These are phyloP conservation scores for Pyronema domesticum DNA, from an alignment of 495 filamentous ascomycete species.

Conservation along the genomic window DNA sequence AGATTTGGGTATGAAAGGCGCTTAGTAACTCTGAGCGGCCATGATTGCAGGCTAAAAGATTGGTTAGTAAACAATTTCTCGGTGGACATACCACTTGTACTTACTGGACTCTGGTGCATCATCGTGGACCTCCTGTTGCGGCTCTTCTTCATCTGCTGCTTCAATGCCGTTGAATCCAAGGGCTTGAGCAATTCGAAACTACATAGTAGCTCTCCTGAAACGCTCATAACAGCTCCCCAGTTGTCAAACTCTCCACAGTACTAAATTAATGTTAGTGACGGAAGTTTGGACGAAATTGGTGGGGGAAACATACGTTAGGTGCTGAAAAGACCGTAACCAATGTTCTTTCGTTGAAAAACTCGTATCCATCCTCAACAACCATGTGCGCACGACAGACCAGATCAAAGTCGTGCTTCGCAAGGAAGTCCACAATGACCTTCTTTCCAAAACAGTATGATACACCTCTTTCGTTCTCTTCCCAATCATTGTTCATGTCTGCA, in stretches of 20 bases:
- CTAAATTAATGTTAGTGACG: slow-evolving; percentile 28
- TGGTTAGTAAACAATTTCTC: slow-evolving; percentile 7
- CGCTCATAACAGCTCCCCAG: slow-evolving; percentile 97
- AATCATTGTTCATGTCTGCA: slow-evolving; percentile 92
- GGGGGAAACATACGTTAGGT: slow-evolving; percentile 58
- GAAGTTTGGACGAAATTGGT: too few relatives aligned
- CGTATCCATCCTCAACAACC: slow-evolving; percentile 98
- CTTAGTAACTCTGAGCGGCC: slow-evolving; percentile 22
- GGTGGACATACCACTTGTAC: neutral
- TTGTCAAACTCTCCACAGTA: slow-evolving; percentile 99
- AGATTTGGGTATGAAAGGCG: neutral
- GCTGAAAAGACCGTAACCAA: slow-evolving; percentile 96
- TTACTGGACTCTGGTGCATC: slow-evolving; percentile 23
- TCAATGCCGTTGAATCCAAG: slow-evolving; percentile 86
- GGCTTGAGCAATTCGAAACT: slow-evolving; percentile 96
- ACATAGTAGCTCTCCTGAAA: slow-evolving; percentile 80
- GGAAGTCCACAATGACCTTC: slow-evolving; percentile 93
- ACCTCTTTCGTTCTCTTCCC: slow-evolving; percentile 92
- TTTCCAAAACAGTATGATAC: slow-evolving; percentile 99
- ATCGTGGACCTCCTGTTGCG: slow-evolving; percentile 49
- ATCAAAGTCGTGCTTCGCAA: slow-evolving; percentile 91
- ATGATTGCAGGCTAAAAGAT: slow-evolving; percentile 19
- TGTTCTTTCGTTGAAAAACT: slow-evolving; percentile 93
- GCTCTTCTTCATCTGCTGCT: slow-evolving; percentile 98
- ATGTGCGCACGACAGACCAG: slow-evolving; percentile 95